Evolutionary conservation across 2,329 filamentous ascomycete genomes (phyloP), one percentile per base, ranked within the genome.

Genomic region (Pyrenophora tritici-repentis): DNA sequence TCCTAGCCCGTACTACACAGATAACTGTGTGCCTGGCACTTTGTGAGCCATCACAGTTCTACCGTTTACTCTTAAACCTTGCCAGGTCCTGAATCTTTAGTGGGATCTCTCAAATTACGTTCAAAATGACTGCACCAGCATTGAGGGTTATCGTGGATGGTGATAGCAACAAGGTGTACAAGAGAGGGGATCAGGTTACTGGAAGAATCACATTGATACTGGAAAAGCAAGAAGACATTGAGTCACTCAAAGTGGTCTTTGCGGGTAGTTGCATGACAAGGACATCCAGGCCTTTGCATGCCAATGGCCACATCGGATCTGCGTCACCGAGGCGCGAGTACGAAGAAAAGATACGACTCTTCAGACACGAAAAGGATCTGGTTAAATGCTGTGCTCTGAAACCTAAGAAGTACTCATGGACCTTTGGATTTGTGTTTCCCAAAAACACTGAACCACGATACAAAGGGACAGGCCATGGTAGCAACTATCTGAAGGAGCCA

Each of bases 391-490:
- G 55, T 4, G 59, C 45, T 13, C 50, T 70, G 9, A 46, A 34
- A n/a, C 43, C 63, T 12, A 65, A 64, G 22, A 71, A 72, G 34
- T 62, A 70, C 20, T 63, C 57, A 7, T 73, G 70, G 69, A 42
- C 58, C 1, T 73, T 74, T 48, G 65, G 69, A n/a, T 73, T 72
- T 55, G 56, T 56, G 12, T 71, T 73, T 39, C 71, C 71, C 16
- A 58, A 64, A 4, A 48, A 47, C n/a, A 73, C 71, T 0, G 59
- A 66, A 36, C 58, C 61, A 41, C 61, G 55, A 12, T 67, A 59
- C 47, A 67, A 67, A 7, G 59, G 64, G 34, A 61, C 66, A 35
- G 44, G 55, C 13, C 63, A 68, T 36, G 65, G 65, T 12, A 51
- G 63, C 12, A 66, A 66, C 34, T 73, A 71, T 42, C 42, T 57